Base-by-base conservation (phyloP, 129 eudicot species). In the Chrysanthemum seticuspe region DNA sequence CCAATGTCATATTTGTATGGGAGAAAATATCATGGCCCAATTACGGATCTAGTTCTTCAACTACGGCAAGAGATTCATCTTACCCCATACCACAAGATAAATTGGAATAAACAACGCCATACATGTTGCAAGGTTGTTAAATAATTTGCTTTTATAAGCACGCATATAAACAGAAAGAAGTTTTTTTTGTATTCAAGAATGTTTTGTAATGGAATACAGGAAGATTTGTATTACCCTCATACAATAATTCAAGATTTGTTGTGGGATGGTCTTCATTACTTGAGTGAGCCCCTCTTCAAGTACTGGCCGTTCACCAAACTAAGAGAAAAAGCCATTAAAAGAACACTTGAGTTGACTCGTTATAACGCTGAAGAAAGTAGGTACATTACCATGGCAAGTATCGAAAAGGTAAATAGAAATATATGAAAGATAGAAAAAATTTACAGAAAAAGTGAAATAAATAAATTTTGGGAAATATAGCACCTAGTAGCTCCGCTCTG, bases 1-100 rank as follows among this genome's bases (percentile, higher is more conserved):
- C 95, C 91, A 0, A 85, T 85, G 91, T 85, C 95, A 1, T 83
- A 88, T 51, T 72, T 85, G 62, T 88, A 88, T 12, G 95, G 81
- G 9, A 72, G 67, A 72, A 83, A 74, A 61, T 74, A 14, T 10
- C 95, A 88, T 19, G 91, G 91, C 31, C 82, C 87, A 4, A 57
- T 88, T 74, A 85, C 91, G 2, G 84, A 88, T 73, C 82, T 88
- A 5, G 88, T 88, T 65, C 27, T 80, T 69, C 82, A 81, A 21
- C 72, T 88, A 19, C 71, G 95, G 3, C 19, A 77, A 10, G 95
- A 88, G 82, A 85, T 88, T 71, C 70, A 83, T 47, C 71, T 65
- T 49, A 79, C 66, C 3, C 87, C 87, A 4, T 88, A 83, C 68
- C 75, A 83, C 18, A 31, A 85, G 59, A 85, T 85, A 14, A 74